Conservation (phyloP, 2,329 filamentous ascomycete species). For the Penicillium brevicompactum region DNA sequence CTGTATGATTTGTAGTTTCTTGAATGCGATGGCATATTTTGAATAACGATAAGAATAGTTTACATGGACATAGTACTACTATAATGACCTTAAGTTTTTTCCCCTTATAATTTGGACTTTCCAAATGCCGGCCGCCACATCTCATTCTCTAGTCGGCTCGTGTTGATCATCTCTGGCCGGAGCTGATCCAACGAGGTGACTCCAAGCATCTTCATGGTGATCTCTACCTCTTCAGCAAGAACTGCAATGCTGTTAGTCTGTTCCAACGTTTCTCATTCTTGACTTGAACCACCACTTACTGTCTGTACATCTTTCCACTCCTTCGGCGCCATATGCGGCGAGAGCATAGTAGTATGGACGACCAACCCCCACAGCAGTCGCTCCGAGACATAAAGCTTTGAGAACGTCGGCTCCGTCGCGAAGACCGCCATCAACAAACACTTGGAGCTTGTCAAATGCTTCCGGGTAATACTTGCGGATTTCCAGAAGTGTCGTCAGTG, state of each 20-base stretch:
- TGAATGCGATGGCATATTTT: conserved; percentile 1
- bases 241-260: conserved; percentile 7
- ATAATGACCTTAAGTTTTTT: not conserved
- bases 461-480: conserved; percentile 52
- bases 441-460: conserved; percentile 50
- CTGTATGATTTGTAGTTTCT: conserved; percentile 2
- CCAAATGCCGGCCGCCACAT: conserved; percentile 20
- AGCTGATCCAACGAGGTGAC: conserved; percentile 18
- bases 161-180: conserved; percentile 20
- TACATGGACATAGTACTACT: not conserved
- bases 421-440: conserved; percentile 57
- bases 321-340: conserved; percentile 24
- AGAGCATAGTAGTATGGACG: conserved; percentile 24
- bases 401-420: conserved; percentile 55
- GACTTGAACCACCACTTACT: conserved; percentile 5
- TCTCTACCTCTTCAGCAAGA: conserved; percentile 19
- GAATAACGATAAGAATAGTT: not conserved
- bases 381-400: conserved; percentile 56
- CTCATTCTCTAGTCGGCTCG: conserved; percentile 18
- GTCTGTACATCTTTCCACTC: conserved; percentile 20
- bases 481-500: conserved; percentile 53
- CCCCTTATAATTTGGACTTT: conserved; percentile 11
- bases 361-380: conserved; percentile 55
- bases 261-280: not conserved
- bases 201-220: conserved; percentile 25